Conservation (phyloP, 192 early-diverging fungal species). For the Linnemannia exigua region DNA sequence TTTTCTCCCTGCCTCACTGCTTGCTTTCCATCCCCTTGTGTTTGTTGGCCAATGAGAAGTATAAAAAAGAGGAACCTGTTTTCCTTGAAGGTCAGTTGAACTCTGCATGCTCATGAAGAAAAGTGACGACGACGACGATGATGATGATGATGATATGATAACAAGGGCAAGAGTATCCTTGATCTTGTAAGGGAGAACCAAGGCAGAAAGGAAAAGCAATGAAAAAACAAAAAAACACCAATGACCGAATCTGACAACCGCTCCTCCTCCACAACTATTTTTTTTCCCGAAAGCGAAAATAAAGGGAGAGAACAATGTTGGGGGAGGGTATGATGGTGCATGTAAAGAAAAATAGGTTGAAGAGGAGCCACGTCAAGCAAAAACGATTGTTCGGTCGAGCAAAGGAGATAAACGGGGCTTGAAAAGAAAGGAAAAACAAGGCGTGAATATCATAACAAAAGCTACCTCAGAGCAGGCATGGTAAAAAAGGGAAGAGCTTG, state of each 20-base stretch:
- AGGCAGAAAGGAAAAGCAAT: too few species aligned
- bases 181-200: too few species aligned
- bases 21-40: background rate
- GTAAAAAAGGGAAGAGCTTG: background rate
- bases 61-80: too few species aligned
- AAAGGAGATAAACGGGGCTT: conserved; percentile 2
- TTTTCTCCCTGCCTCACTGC: background rate
- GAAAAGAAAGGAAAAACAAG: background rate
- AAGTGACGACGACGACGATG: too few species aligned
- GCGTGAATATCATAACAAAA: background rate
- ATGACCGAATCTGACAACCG: background rate
- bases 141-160: too few species aligned
- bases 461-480: background rate
- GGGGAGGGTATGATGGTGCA: background rate
- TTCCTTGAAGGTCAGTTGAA: too few species aligned
- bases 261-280: background rate
- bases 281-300: background rate
- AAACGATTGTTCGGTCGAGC: background rate
- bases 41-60: background rate
- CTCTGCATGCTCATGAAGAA: too few species aligned
- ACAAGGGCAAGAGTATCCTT: too few species aligned
- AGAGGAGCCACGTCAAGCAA: conserved; percentile 1
- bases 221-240: background rate
- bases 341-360: background rate
- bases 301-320: background rate